Evolutionary conservation across 2,329 filamentous ascomycete species (phyloP).

Genomic region (Ciborinia camelliae): DNA sequence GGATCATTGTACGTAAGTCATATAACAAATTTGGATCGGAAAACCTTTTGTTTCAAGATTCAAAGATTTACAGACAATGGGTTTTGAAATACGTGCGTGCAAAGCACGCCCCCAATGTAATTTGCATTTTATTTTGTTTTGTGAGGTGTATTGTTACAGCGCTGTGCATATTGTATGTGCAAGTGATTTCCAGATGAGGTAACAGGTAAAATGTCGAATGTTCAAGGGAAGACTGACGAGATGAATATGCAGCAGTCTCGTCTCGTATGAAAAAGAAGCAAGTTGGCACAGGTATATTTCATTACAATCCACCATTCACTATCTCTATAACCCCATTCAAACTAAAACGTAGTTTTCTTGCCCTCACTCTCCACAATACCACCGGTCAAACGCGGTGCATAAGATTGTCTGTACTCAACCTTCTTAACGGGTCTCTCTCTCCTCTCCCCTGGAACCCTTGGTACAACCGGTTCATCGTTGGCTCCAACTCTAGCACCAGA

Average conservation of each 20-base stretch:
- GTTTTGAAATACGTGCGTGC: too few species aligned
- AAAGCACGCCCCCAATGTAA: too few species aligned
- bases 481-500: slow-evolving; percentile 23
- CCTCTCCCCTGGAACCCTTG: slow-evolving; percentile 14
- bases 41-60: too few species aligned
- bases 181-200: not conserved
- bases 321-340: not conserved
- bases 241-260: not conserved
- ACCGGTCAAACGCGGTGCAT: slow-evolving; percentile 65
- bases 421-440: slow-evolving; percentile 37
- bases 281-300: not conserved
- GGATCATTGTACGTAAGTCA: too few species aligned
- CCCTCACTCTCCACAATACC: slow-evolving; percentile 75
- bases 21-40: too few species aligned
- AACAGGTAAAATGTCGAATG: not conserved
- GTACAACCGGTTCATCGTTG: slow-evolving; percentile 34
- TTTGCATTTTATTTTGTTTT: not conserved
- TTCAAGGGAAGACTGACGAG: too few species aligned
- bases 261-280: not conserved
- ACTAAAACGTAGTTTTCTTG: slow-evolving; percentile 77
- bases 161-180: not conserved
- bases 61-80: too few species aligned
- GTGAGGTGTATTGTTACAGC: not conserved
- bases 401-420: slow-evolving; percentile 46
- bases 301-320: slow-evolving; percentile 1